Evolutionary conservation across 345 rosid species (phyloP).

Genomic region (Xanthoceras sorbifolium): DNA sequence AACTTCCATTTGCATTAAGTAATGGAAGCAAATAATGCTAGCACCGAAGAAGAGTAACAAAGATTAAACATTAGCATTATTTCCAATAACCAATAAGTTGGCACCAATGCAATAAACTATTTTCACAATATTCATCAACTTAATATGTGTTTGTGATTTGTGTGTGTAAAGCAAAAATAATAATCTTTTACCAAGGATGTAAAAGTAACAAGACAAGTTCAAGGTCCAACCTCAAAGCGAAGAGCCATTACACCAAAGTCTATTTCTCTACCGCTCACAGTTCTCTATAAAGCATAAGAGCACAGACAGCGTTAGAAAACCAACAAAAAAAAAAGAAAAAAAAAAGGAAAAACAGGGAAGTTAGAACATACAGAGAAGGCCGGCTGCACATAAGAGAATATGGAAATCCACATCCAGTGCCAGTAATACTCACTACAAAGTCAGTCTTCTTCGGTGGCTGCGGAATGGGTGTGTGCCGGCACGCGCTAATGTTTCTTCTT

Average conservation of each 20-base stretch:
- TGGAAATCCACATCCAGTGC: not conserved
- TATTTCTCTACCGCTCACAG: not conserved
- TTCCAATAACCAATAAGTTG: not conserved
- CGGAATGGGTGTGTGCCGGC: not conserved
- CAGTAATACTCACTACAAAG: no score
- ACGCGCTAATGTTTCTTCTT: not conserved
- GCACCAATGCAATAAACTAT: not conserved
- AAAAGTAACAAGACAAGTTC: not conserved
- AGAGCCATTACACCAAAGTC: slow-evolving; percentile 35
- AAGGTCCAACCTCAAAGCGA: slow-evolving; percentile 36
- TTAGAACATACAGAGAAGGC: not conserved
- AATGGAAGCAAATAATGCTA: not conserved
- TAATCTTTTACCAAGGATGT: not conserved
- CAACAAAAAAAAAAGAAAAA: not conserved
- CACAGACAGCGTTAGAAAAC: not conserved
- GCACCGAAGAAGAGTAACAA: not conserved
- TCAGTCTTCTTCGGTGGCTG: slow-evolving; percentile 11
- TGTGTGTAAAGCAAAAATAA: not conserved
- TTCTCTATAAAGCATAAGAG: not conserved
- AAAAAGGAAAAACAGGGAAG: not conserved
- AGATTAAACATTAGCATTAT: not conserved
- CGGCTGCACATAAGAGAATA: not conserved
- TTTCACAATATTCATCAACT: not conserved
- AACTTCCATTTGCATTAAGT: not conserved
- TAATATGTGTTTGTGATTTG: not conserved